Conservation (phyloP, 805 yeast genomes). For the Suhomyces canberraensis region DNA sequence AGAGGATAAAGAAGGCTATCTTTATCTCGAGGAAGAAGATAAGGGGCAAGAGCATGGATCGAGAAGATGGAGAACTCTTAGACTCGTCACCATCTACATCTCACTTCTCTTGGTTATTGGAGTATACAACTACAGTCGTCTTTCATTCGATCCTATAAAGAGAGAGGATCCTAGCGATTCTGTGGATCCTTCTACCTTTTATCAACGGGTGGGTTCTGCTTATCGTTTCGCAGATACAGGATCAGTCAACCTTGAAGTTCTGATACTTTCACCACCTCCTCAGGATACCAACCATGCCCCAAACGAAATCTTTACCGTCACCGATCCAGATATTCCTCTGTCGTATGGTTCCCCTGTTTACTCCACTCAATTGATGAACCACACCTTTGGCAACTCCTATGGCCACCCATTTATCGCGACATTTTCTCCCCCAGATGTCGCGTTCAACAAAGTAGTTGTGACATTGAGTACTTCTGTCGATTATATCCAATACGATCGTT, state of each 20-base stretch:
- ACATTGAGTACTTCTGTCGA: constrained; percentile 49
- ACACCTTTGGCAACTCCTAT: constrained; percentile 58
- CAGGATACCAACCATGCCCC: not conserved
- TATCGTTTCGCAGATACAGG: not conserved
- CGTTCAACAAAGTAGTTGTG: constrained; percentile 52
- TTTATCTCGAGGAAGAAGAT: too few relatives aligned
- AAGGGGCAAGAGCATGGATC: too few relatives aligned
- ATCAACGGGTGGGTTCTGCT: not conserved
- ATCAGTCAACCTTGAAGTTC: too few relatives aligned
- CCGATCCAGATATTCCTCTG: constrained; percentile 13
- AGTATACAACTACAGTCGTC: too few relatives aligned
- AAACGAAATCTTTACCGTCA: constrained; percentile 16
- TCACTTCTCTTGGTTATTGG: too few relatives aligned
- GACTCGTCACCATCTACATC: too few relatives aligned
- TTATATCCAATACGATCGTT: constrained; percentile 64
- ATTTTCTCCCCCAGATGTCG: constrained; percentile 42
- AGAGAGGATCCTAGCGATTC: too few relatives aligned
- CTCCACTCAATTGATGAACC: constrained; percentile 38
- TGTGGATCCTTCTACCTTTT: too few relatives aligned
- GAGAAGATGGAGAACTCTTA: too few relatives aligned
- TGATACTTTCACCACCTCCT: too few relatives aligned
- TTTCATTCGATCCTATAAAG: too few relatives aligned
- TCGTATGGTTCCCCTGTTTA: constrained; percentile 34
- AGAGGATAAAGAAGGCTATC: too few relatives aligned
- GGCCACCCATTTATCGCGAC: constrained; percentile 47